Evolutionary conservation across 805 yeast species (phyloP).

Genomic region (Danielozyma ontarioensis): DNA sequence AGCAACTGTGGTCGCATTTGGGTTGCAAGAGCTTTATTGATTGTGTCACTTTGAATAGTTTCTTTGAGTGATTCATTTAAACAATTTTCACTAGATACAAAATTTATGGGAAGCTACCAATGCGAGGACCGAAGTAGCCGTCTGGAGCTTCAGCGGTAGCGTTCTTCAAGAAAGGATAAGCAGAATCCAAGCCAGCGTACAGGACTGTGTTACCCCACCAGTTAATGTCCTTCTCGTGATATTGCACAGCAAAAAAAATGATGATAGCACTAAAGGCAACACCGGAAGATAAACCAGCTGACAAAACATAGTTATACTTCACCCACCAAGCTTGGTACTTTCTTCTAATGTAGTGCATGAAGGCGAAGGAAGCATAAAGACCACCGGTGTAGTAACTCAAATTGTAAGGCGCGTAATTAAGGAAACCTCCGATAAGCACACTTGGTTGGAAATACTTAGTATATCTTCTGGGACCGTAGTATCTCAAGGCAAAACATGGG

Average conservation of each 20-base stretch:
- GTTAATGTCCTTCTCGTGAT: conserved; percentile 5
- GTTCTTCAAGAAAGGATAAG: no score
- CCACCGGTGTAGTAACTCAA: conserved; percentile 8
- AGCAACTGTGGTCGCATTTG: no score
- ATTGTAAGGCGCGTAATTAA: conserved; percentile 8
- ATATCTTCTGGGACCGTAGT: conserved; percentile 10
- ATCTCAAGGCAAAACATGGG: conserved; percentile 11
- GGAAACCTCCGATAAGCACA: conserved; percentile 6
- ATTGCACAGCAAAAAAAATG: conserved; percentile 9
- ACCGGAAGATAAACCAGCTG: conserved; percentile 7
- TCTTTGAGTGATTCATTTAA: no score
- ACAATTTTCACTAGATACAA: no score
- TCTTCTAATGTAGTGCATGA: conserved; percentile 5
- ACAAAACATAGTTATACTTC: conserved; percentile 8
- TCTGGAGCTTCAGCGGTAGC: conserved; percentile 18
- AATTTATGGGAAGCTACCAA: conserved; percentile 19
- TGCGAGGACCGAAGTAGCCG: conserved; percentile 34
- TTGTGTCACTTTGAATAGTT: no score
- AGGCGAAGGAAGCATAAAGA: conserved; percentile 2
- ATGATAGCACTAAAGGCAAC: conserved; percentile 17
- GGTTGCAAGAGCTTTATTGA: no score
- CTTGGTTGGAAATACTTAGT: conserved; percentile 15
- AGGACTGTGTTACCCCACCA: conserved; percentile 20
- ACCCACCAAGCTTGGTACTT: conserved; percentile 6
- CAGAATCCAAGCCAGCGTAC: conserved; percentile 15